These are phyloP conservation scores for Starmera dryadoides DNA, from an alignment of 805 yeast genomes.

Conservation along the genomic window DNA sequence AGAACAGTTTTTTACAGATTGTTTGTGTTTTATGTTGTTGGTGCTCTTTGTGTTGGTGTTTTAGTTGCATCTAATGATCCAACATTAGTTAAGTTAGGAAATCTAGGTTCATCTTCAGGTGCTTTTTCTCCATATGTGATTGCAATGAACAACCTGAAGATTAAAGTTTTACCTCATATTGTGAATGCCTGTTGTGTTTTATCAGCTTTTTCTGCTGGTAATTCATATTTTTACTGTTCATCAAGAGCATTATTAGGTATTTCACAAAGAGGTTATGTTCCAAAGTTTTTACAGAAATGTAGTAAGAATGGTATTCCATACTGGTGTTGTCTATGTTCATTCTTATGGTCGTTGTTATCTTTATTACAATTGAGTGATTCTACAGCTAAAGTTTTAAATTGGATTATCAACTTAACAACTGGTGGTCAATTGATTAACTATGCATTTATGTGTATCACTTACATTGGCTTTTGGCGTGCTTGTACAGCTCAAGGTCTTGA, in stretches of 20 bases:
- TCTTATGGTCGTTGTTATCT: slow-evolving; percentile 50
- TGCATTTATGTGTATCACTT: slow-evolving; percentile 49
- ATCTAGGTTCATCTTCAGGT: slow-evolving; percentile 27
- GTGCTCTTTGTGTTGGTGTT: slow-evolving; percentile 63
- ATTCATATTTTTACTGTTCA: slow-evolving; percentile 46
- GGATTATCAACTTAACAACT: slow-evolving; percentile 62
- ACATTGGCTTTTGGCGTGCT: slow-evolving; percentile 57
- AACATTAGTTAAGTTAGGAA: slow-evolving; percentile 36
- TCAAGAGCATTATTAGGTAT: slow-evolving; percentile 49
- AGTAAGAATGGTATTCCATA: slow-evolving; percentile 62
- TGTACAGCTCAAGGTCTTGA: slow-evolving; percentile 43
- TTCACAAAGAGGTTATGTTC: slow-evolving; percentile 49
- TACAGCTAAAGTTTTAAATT: slow-evolving; percentile 51
- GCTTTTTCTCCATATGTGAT: slow-evolving; percentile 48
- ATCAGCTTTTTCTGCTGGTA: slow-evolving; percentile 44
- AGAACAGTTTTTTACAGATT: slow-evolving; percentile 62
- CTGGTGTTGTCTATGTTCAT: slow-evolving; percentile 45
- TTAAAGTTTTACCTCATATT: slow-evolving; percentile 38
- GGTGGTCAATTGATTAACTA: slow-evolving; percentile 57
- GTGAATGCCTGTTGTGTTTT: slow-evolving; percentile 43
- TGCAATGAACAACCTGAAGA: slow-evolving; percentile 42
- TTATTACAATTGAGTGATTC: slow-evolving; percentile 50
- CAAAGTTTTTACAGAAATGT: slow-evolving; percentile 49
- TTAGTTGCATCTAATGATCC: slow-evolving; percentile 58
- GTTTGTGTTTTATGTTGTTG: slow-evolving; percentile 53